Conservation (phyloP, 441 rosid genomes). For the Jatropha multifida region DNA sequence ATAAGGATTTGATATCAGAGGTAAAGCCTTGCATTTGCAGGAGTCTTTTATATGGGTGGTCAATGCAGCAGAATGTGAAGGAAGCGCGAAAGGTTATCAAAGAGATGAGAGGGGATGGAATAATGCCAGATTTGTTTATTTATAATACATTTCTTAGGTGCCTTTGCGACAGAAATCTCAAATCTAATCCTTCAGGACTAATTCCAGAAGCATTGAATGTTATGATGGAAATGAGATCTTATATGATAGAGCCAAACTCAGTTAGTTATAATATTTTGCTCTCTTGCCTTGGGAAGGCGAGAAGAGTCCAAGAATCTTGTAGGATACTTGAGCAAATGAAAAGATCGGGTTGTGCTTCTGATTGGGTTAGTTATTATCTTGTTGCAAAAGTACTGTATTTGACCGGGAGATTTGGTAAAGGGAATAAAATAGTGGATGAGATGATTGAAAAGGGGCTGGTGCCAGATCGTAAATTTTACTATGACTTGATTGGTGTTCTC, state of each 20-base stretch:
- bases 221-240: constrained; percentile 81
- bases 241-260: constrained; percentile 52
- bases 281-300: constrained; percentile 65
- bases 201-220: constrained; percentile 82
- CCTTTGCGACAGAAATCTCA: constrained; percentile 59
- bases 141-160: constrained; percentile 67
- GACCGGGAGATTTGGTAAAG: constrained; percentile 79
- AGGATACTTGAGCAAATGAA: constrained; percentile 68
- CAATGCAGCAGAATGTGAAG: constrained; percentile 56
- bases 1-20: constrained; percentile 49
- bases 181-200: constrained; percentile 69
- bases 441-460: constrained; percentile 59
- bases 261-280: constrained; percentile 74
- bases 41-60: constrained; percentile 74
- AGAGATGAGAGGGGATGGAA: constrained; percentile 65
- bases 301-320: constrained; percentile 78
- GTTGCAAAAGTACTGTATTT: constrained; percentile 70
- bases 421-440: constrained; percentile 65
- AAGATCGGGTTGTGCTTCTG: constrained; percentile 51
- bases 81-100: constrained; percentile 67
- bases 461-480: constrained; percentile 63
- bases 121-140: constrained; percentile 63
- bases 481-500: constrained; percentile 73
- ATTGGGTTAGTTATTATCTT: constrained; percentile 78
- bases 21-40: constrained; percentile 51